These are phyloP conservation scores for Flaveria floridana DNA, from an alignment of 140 eudicot species.

Conservation along the genomic window DNA sequence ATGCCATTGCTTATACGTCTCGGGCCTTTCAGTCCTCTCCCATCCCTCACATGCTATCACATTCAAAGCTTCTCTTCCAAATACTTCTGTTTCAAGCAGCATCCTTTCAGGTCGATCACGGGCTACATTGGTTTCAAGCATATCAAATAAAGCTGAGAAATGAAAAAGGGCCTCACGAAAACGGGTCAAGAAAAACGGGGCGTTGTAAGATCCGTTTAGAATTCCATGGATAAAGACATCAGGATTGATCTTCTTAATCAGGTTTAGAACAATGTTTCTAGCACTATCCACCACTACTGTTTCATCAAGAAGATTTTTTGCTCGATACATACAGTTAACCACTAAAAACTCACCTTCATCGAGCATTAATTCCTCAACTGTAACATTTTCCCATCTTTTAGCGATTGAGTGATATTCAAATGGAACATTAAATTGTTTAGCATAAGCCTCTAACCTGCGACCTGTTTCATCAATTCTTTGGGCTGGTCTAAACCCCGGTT, in stretches of 20 bases:
- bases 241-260: conserved; percentile 57
- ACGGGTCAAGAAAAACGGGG: conserved; percentile 80
- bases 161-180: conserved; percentile 79
- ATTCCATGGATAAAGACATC: conserved; percentile 64
- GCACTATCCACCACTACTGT: conserved; percentile 63
- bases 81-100: conserved; percentile 66
- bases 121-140: conserved; percentile 62
- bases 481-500: conserved; percentile 80
- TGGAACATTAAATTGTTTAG: conserved; percentile 46
- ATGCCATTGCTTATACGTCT: conserved; percentile 90
- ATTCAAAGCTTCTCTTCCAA: conserved; percentile 70
- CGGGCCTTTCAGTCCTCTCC: conserved; percentile 83
- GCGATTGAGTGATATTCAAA: conserved; percentile 72
- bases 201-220: conserved; percentile 65
- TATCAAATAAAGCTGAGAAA: conserved; percentile 69
- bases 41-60: conserved; percentile 85
- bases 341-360: conserved; percentile 55
- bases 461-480: conserved; percentile 77
- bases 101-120: conserved; percentile 58
- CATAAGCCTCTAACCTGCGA: conserved; percentile 53
- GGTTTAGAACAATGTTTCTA: conserved; percentile 50
- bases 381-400: conserved; percentile 70
- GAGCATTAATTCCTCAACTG: conserved; percentile 55
- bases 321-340: conserved; percentile 66
- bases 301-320: conserved; percentile 69